phyloP scores from a whole-genome alignment of 2,329 filamentous ascomycete species.

The Ceratocystis ficicola region DNA sequence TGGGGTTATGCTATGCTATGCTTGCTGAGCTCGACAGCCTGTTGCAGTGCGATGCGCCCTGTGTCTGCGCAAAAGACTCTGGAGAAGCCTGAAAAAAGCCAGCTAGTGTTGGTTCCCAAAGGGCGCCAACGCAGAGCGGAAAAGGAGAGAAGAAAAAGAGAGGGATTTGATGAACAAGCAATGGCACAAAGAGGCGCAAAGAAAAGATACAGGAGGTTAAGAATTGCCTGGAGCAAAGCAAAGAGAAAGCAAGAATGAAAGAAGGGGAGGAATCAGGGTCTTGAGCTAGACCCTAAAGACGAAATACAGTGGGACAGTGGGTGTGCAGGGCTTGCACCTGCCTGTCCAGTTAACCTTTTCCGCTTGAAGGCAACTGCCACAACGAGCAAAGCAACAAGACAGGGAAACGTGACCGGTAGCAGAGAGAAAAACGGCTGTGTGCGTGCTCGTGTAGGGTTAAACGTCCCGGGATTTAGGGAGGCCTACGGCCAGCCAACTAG shows the following conservation, averaged over 20 bases:
- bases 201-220: neutral
- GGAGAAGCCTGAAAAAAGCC: neutral
- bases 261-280: neutral
- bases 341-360: too few species aligned
- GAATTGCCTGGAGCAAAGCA: neutral
- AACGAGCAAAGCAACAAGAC: too few species aligned
- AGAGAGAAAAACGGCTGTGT: neutral
- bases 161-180: neutral
- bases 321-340: neutral
- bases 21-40: neutral
- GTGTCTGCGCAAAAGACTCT: neutral
- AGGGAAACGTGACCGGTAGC: neutral
- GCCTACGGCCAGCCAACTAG: too few species aligned
- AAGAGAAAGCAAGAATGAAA: neutral
- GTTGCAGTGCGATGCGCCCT: neutral
- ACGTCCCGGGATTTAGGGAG: too few species aligned
- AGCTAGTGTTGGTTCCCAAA: neutral
- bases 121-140: neutral
- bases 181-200: neutral
- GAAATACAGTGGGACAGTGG: too few species aligned
- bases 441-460: too few species aligned
- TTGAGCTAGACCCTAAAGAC: too few species aligned
- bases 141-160: neutral
- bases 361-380: neutral
- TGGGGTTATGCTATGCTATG: slow-evolving; percentile 10